phyloP scores from a whole-genome alignment of 1,139 yeast genomes.

The Zhuliangozyma blackwelliae region DNA sequence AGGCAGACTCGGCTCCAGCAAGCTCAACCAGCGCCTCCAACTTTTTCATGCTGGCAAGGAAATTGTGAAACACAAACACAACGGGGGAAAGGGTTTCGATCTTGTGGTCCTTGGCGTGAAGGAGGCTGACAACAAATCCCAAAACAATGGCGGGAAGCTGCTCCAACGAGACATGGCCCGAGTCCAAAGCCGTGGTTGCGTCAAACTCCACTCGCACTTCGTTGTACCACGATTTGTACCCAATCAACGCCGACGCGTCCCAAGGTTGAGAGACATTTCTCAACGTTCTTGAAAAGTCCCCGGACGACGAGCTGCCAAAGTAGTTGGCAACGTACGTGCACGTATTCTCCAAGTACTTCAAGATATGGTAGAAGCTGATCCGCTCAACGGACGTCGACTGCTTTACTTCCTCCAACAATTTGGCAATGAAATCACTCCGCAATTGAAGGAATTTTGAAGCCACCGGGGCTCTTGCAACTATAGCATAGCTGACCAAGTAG shows the following conservation, averaged over 20 bases:
- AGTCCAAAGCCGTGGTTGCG: no score
- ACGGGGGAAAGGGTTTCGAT: conserved; percentile 9
- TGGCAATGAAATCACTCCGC: conserved; percentile 18
- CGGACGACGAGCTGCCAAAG: conserved; percentile 18
- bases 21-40: conserved; percentile 6
- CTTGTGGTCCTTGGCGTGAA: conserved; percentile 2
- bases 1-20: conserved; percentile 4
- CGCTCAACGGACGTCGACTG: conserved; percentile 4
- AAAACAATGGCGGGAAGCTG: conserved; percentile 7
- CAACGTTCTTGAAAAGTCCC: conserved; percentile 17
- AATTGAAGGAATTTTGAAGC: conserved; percentile 23
- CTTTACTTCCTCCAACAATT: conserved; percentile 11
- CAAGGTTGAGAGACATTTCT: conserved; percentile 20
- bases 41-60: conserved; percentile 19
- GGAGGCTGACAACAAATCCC: conserved; percentile 6
- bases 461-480: conserved; percentile 20
- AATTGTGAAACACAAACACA: conserved; percentile 18
- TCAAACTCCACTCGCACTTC: conserved; percentile 13
- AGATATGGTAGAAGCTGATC: conserved; percentile 24
- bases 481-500: conserved; percentile 29
- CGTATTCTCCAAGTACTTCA: conserved; percentile 34
- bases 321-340: conserved; percentile 22
- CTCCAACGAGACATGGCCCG: background rate
- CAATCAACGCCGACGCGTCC: conserved; percentile 25
- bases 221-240: conserved; percentile 29